Conservation (phyloP, 2,329 filamentous ascomycete genomes). For the Elsinoe fawcettii region DNA sequence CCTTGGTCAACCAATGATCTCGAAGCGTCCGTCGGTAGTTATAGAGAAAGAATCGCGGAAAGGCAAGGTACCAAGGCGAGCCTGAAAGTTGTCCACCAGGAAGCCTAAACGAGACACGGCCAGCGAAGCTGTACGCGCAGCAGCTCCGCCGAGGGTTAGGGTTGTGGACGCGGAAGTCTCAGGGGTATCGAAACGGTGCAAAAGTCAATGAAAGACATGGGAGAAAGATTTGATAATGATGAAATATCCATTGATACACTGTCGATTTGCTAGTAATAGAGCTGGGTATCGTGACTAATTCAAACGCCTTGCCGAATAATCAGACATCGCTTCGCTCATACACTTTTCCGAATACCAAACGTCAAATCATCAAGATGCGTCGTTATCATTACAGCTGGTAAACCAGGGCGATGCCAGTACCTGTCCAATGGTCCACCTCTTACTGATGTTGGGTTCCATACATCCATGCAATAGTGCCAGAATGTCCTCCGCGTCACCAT, state of each 20-base stretch:
- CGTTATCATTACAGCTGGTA: constrained; percentile 11
- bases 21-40: background rate
- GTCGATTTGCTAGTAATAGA: constrained; percentile 3
- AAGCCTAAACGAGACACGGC: background rate
- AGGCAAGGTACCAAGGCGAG: background rate
- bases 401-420: constrained; percentile 52
- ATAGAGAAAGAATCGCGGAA: background rate
- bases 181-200: constrained; percentile 1
- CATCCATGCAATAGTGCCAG: constrained; percentile 54
- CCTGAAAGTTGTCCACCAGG: constrained; percentile 1
- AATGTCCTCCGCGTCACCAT: constrained; percentile 37
- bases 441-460: constrained; percentile 48
- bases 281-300: constrained; percentile 8
- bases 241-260: background rate
- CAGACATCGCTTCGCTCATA: constrained; percentile 5
- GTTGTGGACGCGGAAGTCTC: background rate
- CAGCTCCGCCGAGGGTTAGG: background rate
- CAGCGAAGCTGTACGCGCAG: constrained; percentile 7
- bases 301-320: constrained; percentile 7
- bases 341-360: background rate
- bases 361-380: constrained; percentile 14
- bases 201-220: background rate
- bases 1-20: background rate
- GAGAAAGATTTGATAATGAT: background rate
- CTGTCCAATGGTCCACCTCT: constrained; percentile 51